Percentiles rank a stretch among this genome's conserved stretches.
Evolutionary conservation across 2,329 filamentous ascomycete genomes (phyloP).

Genomic region (Paecilomyces dactylethromorphus): DNA sequence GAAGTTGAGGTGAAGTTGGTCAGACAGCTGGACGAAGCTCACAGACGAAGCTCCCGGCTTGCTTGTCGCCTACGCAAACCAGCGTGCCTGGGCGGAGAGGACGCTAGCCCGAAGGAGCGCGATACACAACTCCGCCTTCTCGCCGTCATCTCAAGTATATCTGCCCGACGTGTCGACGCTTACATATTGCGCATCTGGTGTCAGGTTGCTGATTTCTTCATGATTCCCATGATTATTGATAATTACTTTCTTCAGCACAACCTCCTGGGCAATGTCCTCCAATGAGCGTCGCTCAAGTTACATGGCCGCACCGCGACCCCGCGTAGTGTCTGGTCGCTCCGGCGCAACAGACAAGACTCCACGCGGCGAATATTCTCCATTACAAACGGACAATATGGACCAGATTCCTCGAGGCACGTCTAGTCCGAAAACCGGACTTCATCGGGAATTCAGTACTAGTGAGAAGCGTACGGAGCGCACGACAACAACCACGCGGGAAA

Average conservation of each 20-base stretch:
- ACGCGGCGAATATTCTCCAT: conserved; percentile 24
- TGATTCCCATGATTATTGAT: background rate
- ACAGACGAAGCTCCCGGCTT: conserved; percentile 21
- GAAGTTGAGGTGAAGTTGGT: background rate
- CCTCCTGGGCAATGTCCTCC: conserved; percentile 29
- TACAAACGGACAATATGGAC: conserved; percentile 24
- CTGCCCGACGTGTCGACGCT: background rate
- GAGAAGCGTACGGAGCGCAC: conserved; percentile 36
- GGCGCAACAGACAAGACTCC: conserved; percentile 22
- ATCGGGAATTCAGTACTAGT: conserved; percentile 27
- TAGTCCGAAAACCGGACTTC: conserved; percentile 23
- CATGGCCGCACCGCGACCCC: conserved; percentile 32
- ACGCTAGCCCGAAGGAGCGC: conserved; percentile 2
- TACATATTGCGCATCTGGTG: background rate
- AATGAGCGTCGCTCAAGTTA: conserved; percentile 34
- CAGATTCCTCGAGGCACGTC: conserved; percentile 23
- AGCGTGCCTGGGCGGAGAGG: conserved; percentile 23
- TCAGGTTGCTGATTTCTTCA: conserved; percentile 4
- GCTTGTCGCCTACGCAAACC: conserved; percentile 29
- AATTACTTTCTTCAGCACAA: conserved; percentile 1
- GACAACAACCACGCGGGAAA: conserved; percentile 57
- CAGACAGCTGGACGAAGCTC: conserved; percentile 17
- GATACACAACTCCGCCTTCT: conserved; percentile 7
- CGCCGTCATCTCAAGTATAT: background rate
- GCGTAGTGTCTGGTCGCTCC: conserved; percentile 35